Percentiles rank a stretch among this genome's conserved stretches.
Evolutionary conservation across 805 yeast species (phyloP).

Genomic region (Metschnikowia hibisci): DNA sequence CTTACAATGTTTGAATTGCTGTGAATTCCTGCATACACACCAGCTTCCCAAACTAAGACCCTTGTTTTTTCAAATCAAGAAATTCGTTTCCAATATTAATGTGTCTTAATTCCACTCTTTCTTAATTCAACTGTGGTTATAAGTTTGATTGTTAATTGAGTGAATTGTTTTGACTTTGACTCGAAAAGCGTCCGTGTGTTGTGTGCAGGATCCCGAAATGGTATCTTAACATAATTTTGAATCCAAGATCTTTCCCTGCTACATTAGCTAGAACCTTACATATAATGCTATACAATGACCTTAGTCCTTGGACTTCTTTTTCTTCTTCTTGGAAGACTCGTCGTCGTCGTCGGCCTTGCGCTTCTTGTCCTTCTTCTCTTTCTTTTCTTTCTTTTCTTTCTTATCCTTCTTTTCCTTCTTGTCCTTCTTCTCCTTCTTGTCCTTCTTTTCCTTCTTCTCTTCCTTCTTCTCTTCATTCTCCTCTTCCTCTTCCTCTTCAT

Average conservation of each 20-base stretch:
- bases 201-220: no score
- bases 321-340: constrained; percentile 39
- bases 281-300: constrained; percentile 20
- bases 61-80: no score
- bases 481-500: constrained; percentile 21
- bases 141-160: no score
- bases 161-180: no score
- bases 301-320: constrained; percentile 45
- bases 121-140: no score
- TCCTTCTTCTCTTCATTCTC: constrained; percentile 26
- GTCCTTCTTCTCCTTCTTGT: constrained; percentile 32
- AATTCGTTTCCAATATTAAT: no score
- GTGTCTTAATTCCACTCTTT: no score
- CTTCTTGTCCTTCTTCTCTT: constrained; percentile 37
- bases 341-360: constrained; percentile 37
- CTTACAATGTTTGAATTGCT: no score
- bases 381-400: constrained; percentile 31
- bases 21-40: no score
- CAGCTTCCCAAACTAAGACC: no score
- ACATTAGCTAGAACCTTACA: not conserved
- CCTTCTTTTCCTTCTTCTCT: constrained; percentile 31
- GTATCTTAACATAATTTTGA: no score
- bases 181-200: no score
- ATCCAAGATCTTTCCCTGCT: not conserved
- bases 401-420: constrained; percentile 29